These are phyloP conservation scores for Petunia axillaris DNA, from an alignment of 257 asterid species.

Conservation along the genomic window DNA sequence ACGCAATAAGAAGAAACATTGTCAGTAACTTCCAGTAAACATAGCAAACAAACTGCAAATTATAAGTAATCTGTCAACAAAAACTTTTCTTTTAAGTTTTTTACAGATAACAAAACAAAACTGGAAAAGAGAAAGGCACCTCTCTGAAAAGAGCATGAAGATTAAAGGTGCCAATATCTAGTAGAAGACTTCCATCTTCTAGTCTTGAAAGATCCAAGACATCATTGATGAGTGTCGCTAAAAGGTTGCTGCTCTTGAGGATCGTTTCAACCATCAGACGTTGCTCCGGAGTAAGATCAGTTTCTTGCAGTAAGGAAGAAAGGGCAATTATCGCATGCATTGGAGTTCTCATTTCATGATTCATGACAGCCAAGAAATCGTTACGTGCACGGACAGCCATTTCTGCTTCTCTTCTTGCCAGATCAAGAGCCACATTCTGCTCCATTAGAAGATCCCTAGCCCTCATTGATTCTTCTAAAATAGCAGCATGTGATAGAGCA, in stretches of 20 bases:
- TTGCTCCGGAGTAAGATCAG: conserved; percentile 91
- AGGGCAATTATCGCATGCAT: conserved; percentile 97
- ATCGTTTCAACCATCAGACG: conserved; percentile 98
- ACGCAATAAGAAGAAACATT: conserved; percentile 39
- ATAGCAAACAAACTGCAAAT: background rate
- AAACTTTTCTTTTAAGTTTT: background rate
- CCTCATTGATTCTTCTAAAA: conserved; percentile 96
- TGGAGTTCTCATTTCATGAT: conserved; percentile 99
- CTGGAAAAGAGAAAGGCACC: conserved; percentile 45
- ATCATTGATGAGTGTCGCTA: conserved; percentile 94
- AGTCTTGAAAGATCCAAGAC: conserved; percentile 98
- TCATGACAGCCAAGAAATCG: conserved; percentile 97
- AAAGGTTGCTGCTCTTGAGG: conserved; percentile 91
- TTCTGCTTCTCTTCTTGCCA: conserved; percentile 95
- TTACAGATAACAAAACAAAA: background rate
- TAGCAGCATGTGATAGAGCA: conserved; percentile 99
- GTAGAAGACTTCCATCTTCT: conserved; percentile 97
- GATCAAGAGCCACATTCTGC: conserved; percentile 90
- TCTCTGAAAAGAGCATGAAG: conserved; percentile 84
- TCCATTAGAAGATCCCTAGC: conserved; percentile 95
- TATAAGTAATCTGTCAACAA: background rate
- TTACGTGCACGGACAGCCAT: conserved; percentile 97
- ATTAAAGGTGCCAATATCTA: conserved; percentile 70
- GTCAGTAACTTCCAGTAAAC: conserved; percentile 29
- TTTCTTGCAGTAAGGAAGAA: conserved; percentile 87